A percentile compares a stretch with the other conserved stretches of the same genome.
These are phyloP conservation scores for Aspergillus transmontanensis DNA, from an alignment of 2,329 filamentous ascomycete genomes.

Conservation along the genomic window DNA sequence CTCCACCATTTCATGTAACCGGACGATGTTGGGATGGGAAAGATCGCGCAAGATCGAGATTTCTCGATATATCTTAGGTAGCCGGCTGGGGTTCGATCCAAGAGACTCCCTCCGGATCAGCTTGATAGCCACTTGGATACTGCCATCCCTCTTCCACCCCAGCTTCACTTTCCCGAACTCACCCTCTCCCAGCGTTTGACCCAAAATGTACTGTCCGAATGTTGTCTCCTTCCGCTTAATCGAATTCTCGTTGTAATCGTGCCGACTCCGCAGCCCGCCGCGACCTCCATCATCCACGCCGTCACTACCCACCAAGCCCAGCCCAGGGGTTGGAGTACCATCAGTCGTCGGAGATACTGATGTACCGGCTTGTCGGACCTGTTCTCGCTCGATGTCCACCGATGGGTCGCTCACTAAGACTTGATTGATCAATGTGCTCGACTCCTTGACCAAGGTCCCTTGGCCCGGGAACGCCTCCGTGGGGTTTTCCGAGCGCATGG, in stretches of 20 bases:
- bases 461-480: conserved; percentile 60
- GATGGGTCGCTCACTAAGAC: conserved; percentile 76
- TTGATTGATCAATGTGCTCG: conserved; percentile 76
- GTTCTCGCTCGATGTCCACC: conserved; percentile 71
- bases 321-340: conserved; percentile 49
- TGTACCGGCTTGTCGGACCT: conserved; percentile 68
- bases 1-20: conserved; percentile 97
- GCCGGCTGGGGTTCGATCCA: conserved; percentile 80
- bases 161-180: conserved; percentile 99
- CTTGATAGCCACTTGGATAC: conserved; percentile 95
- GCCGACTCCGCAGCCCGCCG: conserved; percentile 48
- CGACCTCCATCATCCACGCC: conserved; percentile 48
- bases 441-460: conserved; percentile 68
- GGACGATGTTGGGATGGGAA: conserved; percentile 95
- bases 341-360: conserved; percentile 46
- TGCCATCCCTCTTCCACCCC: conserved; percentile 95
- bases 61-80: conserved; percentile 97
- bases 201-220: conserved; percentile 94
- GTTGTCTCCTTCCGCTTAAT: conserved; percentile 79
- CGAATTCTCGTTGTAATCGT: conserved; percentile 58
- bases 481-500: conserved; percentile 40
- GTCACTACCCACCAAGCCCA: conserved; percentile 54
- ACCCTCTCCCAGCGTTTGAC: conserved; percentile 93
- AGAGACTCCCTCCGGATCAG: conserved; percentile 91
- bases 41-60: conserved; percentile 86